Evolutionary conservation across 108 stramenopile species (phyloP).

Genomic region (Cyclotella cryptica): DNA sequence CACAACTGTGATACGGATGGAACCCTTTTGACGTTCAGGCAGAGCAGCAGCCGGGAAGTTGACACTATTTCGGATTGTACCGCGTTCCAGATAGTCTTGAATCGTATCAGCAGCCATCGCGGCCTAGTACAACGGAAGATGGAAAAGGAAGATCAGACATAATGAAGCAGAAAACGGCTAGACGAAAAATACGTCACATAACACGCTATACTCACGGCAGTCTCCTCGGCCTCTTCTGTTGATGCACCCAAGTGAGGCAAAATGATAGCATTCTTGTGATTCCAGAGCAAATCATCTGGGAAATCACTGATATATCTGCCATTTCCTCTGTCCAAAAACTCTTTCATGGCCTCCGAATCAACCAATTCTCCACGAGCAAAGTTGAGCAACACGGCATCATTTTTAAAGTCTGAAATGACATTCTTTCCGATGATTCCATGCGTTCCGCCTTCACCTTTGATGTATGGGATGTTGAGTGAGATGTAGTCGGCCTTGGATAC

Average conservation of each 20-base stretch:
- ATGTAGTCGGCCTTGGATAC: slow-evolving; percentile 91
- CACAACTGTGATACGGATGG: slow-evolving; percentile 89
- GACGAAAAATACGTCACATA: background rate
- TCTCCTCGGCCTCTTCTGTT: slow-evolving; percentile 96
- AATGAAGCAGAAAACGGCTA: background rate
- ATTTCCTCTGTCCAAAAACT: slow-evolving; percentile 80
- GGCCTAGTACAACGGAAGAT: slow-evolving; percentile 33
- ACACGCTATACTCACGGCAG: slow-evolving; percentile 51
- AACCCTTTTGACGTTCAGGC: slow-evolving; percentile 59
- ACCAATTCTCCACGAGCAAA: slow-evolving; percentile 97
- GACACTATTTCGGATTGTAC: slow-evolving; percentile 86
- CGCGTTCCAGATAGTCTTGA: slow-evolving; percentile 82
- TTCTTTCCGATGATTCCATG: slow-evolving; percentile 90
- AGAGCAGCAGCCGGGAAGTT: slow-evolving; percentile 88
- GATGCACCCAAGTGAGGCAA: slow-evolving; percentile 97
- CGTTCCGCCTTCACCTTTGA: slow-evolving; percentile 91
- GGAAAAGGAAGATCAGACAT: no score
- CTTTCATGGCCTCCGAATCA: slow-evolving; percentile 90
- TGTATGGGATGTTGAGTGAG: slow-evolving; percentile 95
- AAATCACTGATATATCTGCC: slow-evolving; percentile 89
- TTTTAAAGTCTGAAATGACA: slow-evolving; percentile 82
- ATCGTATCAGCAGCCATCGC: slow-evolving; percentile 94
- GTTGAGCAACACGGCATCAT: slow-evolving; percentile 89
- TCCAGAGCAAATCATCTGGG: slow-evolving; percentile 88
- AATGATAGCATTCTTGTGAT: slow-evolving; percentile 87